Base-by-base conservation (phyloP, 768 basidiomycete species). In the Royoungia palumana region DNA sequence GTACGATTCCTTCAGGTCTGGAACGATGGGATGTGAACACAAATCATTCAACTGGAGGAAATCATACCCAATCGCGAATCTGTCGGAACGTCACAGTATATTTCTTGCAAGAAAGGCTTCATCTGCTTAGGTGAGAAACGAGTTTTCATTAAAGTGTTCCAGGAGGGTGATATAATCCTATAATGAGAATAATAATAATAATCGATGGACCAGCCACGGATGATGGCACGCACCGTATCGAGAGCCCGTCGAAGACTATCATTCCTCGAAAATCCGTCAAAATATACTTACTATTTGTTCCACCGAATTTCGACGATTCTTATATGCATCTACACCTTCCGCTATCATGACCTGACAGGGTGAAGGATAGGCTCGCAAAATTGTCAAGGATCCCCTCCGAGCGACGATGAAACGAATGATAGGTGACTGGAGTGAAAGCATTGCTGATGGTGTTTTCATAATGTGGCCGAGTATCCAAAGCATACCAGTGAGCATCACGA, bases 41-140 rank as follows among this genome's bases (percentile, higher is more conserved):
- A 28, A 28, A 28, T 28, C 28, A 5, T 12, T 28, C 28, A 28
- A 28, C 28, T 3, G 5, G 11, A 28, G 16, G 36, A 37, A n/a
- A 10, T 37, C 70, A 1, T 51, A 80, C 79, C 80, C 80, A 82
- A 44, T 79, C 75, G 57, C 78, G 75, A 6, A 82, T 78, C 49
- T 82, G 79, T 1, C 73, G 52, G 0, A 57, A 58, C 0, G 70
- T 59, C 78, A 81, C 79, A 24, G 56, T 54, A 0, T 75, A 70
- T 39, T 75, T 75, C 17, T 62, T 0, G 80, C 80, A 1, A 82
- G 60, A 0, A 65, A 43, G 0, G 30, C 41, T 0, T 72, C 71
- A 42, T 82, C 79, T 0, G 63, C 59, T 0, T 62, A 60, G 0
- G 73, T 72, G 0, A 79, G 80, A 27, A 76, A 80, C 0, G 75